Percentiles rank a stretch among this genome's conserved stretches.
These are phyloP conservation scores for Epicoccum sorghinum DNA, from an alignment of 2,329 filamentous ascomycete species.

Conservation along the genomic window DNA sequence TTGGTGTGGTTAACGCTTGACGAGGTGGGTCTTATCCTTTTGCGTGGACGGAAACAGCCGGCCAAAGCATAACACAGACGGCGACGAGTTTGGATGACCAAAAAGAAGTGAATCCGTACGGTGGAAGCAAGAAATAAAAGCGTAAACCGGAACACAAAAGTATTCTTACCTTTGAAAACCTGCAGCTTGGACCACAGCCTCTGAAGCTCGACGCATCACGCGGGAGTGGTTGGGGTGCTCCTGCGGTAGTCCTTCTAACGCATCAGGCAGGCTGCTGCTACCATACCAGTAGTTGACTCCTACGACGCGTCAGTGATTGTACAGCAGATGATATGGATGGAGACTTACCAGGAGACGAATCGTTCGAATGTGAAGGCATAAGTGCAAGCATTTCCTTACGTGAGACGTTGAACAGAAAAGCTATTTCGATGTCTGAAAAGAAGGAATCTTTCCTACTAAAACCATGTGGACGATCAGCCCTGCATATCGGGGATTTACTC, in stretches of 20 bases:
- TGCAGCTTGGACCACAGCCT: constrained; percentile 37
- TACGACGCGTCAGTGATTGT: constrained; percentile 24
- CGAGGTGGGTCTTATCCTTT: background rate
- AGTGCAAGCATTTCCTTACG: constrained; percentile 44
- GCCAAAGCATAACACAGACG: background rate
- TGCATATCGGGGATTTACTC: constrained; percentile 40
- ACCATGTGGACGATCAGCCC: constrained; percentile 34
- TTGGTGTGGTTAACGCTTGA: background rate
- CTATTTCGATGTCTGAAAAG: constrained; percentile 28
- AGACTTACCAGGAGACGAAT: constrained; percentile 41
- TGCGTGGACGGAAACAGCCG: constrained; percentile 3
- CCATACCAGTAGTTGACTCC: constrained; percentile 44
- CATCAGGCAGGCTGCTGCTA: constrained; percentile 38
- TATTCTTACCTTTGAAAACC: constrained; percentile 39
- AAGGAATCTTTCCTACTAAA: constrained; percentile 30
- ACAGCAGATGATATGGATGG: constrained; percentile 3
- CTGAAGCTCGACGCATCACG: constrained; percentile 42
- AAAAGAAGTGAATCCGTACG: background rate
- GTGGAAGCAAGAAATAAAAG: background rate
- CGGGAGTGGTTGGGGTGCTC: constrained; percentile 30
- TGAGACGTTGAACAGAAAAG: constrained; percentile 25
- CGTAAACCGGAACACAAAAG: background rate
- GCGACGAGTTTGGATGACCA: background rate
- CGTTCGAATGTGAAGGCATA: constrained; percentile 45
- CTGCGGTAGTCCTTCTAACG: constrained; percentile 32